These are phyloP conservation scores for Melampsora americana DNA, from an alignment of 1,284 basidiomycete species.

Conservation along the genomic window DNA sequence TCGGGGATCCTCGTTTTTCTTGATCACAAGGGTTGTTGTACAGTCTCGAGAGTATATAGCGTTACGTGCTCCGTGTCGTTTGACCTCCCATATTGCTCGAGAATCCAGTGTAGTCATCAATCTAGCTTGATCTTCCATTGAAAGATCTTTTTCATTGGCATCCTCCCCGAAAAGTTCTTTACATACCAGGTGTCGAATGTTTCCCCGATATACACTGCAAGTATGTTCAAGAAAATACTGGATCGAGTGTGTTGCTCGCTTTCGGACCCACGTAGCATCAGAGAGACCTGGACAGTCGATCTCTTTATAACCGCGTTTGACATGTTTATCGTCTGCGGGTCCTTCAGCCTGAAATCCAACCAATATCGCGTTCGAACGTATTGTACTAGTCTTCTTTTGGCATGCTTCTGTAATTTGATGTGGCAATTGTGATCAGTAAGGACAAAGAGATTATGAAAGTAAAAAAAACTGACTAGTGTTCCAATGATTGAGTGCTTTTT, in stretches of 20 bases:
- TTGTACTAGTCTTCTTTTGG: too few species aligned
- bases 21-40: neutral
- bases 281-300: slow-evolving; percentile 5
- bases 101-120: slow-evolving; percentile 17
- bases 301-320: too few species aligned
- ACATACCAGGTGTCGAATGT: slow-evolving; percentile 9
- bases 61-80: neutral
- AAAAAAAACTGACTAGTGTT: too few species aligned
- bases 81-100: slow-evolving; percentile 14
- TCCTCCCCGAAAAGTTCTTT: slow-evolving; percentile 15
- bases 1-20: neutral
- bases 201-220: slow-evolving; percentile 7
- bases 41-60: slow-evolving; percentile 17
- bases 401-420: too few species aligned
- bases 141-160: neutral
- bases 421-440: too few species aligned
- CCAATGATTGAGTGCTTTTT: too few species aligned
- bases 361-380: too few species aligned
- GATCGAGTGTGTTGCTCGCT: neutral
- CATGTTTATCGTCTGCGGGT: too few species aligned
- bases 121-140: neutral
- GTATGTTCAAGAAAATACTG: neutral
- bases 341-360: too few species aligned
- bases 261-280: slow-evolving; percentile 10
- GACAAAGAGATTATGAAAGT: too few species aligned